Percentiles rank a stretch among this genome's conserved stretches.
Evolutionary conservation across 306 rosid species (phyloP).

Genomic region (Rosa persica): DNA sequence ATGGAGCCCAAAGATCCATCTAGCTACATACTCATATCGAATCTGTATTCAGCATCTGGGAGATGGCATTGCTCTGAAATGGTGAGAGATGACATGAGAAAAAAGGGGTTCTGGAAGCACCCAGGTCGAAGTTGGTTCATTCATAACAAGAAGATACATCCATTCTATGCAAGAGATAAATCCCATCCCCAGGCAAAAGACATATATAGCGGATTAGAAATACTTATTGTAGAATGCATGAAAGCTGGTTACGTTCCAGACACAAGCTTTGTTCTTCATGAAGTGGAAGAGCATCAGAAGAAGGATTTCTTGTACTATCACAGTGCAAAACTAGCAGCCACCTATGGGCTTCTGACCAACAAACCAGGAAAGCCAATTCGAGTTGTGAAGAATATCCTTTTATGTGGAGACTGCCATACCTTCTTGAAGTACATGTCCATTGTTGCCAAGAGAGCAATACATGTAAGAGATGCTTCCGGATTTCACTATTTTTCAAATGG

Average conservation of each 20-base stretch:
- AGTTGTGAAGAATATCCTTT: slow-evolving; percentile 67
- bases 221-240: slow-evolving; percentile 71
- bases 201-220: slow-evolving; percentile 71
- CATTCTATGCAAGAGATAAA: slow-evolving; percentile 78
- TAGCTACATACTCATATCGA: slow-evolving; percentile 68
- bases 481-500: slow-evolving; percentile 80
- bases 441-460: slow-evolving; percentile 58
- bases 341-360: slow-evolving; percentile 65
- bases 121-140: slow-evolving; percentile 82
- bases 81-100: slow-evolving; percentile 68
- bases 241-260: slow-evolving; percentile 82
- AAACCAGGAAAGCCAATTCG: slow-evolving; percentile 65
- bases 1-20: slow-evolving; percentile 74
- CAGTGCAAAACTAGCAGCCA: slow-evolving; percentile 67
- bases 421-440: slow-evolving; percentile 73
- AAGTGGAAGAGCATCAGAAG: slow-evolving; percentile 84
- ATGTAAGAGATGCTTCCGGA: slow-evolving; percentile 76
- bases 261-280: slow-evolving; percentile 76
- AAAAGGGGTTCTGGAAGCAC: slow-evolving; percentile 65
- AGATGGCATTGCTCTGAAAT: slow-evolving; percentile 79
- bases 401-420: slow-evolving; percentile 88
- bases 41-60: slow-evolving; percentile 83
- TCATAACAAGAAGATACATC: slow-evolving; percentile 56
- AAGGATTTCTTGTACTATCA: slow-evolving; percentile 66
- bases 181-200: slow-evolving; percentile 77